Base-by-base conservation (phyloP, 768 basidiomycete species). In the Pleurotus cornucopiae region DNA sequence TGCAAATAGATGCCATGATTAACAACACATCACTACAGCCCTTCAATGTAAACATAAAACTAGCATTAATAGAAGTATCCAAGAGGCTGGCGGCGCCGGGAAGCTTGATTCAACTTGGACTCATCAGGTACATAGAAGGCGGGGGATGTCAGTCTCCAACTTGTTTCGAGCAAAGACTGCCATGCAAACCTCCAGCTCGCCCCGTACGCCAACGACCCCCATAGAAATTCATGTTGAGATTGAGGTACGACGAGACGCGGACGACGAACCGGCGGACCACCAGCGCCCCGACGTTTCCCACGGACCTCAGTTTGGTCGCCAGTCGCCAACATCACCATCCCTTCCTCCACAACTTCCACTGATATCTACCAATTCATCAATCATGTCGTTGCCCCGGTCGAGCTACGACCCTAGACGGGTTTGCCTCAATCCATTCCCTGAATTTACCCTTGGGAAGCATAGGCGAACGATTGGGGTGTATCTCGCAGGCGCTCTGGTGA, bases 381-480 rank as follows among this genome's bases (percentile, higher is more conserved):
- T n/a, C 18, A 84, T 88, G 84, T 82, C 85, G 6, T 71, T 88
- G 41, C 86, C 88, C 38, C 77, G 86, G 64, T 76, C 87, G 20
- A 72, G 84, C 64, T 94, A 94, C 60, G 93, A 95, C 74, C 93
- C 94, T 2, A 78, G 92, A 48, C 73, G 93, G 66, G 90, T 96
- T 38, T 95, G 91, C 66, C 62, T 94, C 59, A 91, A 94, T 73
- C 88, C 89, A 0, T 89, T 94, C 60, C 94, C 94, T 0, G 83
- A 86, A 37, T 60, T 89, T 46, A 80, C 80, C 39, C 70, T 96
- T 3, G 88, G 86, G 54, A 90, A 78, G 68, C 85, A 94, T 71
- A 85, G 86, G 59, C 76, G 94, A 23, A 83, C 91, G 2, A 76
- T 92, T 16, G 94, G 94, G 16, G 88, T 98, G 9, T 98, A 98